phyloP scores from a whole-genome alignment of 306 rosid species.

The Coriaria nepalensis region DNA sequence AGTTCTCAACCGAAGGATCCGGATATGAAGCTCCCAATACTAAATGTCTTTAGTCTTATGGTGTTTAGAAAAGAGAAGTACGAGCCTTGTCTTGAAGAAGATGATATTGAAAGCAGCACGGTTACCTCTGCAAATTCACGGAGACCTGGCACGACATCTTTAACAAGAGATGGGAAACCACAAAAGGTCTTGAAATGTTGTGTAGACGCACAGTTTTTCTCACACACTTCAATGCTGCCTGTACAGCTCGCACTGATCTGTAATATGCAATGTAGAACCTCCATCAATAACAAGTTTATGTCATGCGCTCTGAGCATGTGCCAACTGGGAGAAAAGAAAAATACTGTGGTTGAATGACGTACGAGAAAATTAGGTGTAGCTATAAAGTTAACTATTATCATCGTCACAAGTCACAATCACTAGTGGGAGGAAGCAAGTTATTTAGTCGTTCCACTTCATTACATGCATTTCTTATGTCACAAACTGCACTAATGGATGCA shows the following conservation, averaged over 20 bases:
- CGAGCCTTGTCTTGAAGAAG: neutral
- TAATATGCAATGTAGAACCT: slow-evolving; percentile 16
- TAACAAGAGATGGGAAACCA: slow-evolving; percentile 60
- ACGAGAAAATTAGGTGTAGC: too few relatives aligned
- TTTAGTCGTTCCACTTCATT: too few relatives aligned
- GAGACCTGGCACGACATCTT: slow-evolving; percentile 37
- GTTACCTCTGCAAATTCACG: slow-evolving; percentile 80
- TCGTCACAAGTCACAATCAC: too few relatives aligned
- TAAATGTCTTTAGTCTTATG: too few relatives aligned
- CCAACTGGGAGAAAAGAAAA: neutral
- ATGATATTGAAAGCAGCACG: neutral
- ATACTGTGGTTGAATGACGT: too few relatives aligned
- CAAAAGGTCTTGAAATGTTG: slow-evolving; percentile 40
- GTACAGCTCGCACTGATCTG: slow-evolving; percentile 70
- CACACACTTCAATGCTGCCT: slow-evolving; percentile 62
- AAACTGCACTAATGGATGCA: too few relatives aligned
- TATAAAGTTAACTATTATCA: too few relatives aligned
- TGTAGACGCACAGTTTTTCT: slow-evolving; percentile 37
- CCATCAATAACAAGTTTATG: slow-evolving; percentile 12
- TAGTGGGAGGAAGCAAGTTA: too few relatives aligned
- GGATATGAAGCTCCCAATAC: too few relatives aligned
- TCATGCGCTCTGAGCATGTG: slow-evolving; percentile 5
- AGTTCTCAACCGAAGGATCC: too few relatives aligned
- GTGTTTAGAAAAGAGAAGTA: too few relatives aligned
- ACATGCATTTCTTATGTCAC: too few relatives aligned